Conservation (phyloP, 2,329 filamentous ascomycete genomes). For the Verticillium dahliae region DNA sequence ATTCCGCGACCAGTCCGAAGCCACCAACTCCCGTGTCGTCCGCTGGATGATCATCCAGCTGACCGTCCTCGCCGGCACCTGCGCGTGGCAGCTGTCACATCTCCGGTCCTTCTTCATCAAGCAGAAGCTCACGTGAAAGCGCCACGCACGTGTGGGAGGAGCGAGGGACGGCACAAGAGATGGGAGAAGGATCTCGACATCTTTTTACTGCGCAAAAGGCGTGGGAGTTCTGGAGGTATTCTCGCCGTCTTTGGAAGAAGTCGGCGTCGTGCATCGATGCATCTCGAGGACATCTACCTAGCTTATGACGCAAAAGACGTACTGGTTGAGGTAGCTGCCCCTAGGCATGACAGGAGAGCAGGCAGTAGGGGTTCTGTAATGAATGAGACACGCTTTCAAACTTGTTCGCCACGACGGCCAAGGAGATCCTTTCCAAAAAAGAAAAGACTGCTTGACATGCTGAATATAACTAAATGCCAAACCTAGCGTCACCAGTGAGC, state of each 20-base stretch:
- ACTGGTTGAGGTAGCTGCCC: neutral
- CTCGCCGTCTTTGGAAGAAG: neutral
- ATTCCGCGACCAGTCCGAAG: slow-evolving; percentile 95
- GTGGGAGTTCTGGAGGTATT: neutral
- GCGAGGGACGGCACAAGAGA: neutral
- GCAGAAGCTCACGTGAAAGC: slow-evolving; percentile 85
- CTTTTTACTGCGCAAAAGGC: neutral
- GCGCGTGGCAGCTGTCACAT: slow-evolving; percentile 95
- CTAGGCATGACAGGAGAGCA: neutral
- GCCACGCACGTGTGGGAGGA: neutral
- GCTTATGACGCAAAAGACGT: neutral
- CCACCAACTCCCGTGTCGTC: slow-evolving; percentile 84
- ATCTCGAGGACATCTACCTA: neutral
- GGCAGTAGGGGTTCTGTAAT: neutral
- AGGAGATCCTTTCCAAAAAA: too few species aligned
- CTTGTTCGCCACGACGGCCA: neutral
- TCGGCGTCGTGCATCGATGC: neutral
- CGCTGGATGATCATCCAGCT: slow-evolving; percentile 93
- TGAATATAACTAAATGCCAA: too few species aligned
- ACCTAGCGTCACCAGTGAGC: too few species aligned
- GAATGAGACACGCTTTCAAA: neutral
- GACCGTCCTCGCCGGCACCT: slow-evolving; percentile 75
- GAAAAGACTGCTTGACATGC: too few species aligned
- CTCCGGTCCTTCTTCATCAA: slow-evolving; percentile 98
- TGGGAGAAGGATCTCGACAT: neutral